A percentile compares a stretch with the other conserved stretches of the same genome.
Conservation (phyloP, 495 filamentous ascomycete genomes). For the Clohesyomyces aquaticus region DNA sequence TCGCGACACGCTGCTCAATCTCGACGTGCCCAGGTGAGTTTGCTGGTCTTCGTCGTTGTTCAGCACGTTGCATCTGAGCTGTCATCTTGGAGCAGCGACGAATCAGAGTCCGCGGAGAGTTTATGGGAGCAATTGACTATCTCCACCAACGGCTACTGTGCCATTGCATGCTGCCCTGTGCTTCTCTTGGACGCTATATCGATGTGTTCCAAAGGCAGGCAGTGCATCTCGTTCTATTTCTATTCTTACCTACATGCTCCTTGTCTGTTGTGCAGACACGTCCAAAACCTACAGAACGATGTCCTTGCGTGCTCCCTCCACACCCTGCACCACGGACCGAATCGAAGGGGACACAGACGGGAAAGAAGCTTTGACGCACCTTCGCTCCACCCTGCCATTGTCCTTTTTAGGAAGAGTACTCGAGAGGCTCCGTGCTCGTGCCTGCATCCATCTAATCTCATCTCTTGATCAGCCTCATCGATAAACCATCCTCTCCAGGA, state of each 20-base stretch:
- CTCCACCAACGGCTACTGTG: neutral
- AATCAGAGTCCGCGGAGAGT: neutral
- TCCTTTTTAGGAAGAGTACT: neutral
- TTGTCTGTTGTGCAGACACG: neutral
- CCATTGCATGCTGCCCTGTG: neutral
- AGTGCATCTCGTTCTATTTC: neutral
- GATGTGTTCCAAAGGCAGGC: too few species aligned
- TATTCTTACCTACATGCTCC: neutral
- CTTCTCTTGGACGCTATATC: too few species aligned
- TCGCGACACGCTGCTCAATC: neutral
- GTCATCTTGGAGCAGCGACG: neutral
- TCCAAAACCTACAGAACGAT: too few species aligned
- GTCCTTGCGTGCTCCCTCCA: too few species aligned
- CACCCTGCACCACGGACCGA: too few species aligned
- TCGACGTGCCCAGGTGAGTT: too few species aligned
- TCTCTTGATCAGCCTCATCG: too few species aligned
- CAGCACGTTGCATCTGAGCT: constrained; percentile 24
- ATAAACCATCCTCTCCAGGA: too few species aligned
- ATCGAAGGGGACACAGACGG: neutral
- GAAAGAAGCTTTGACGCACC: neutral
- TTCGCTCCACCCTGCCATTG: neutral
- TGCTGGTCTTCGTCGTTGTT: neutral
- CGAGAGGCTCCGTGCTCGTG: too few species aligned
- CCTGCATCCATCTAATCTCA: too few species aligned
- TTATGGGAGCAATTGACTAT: too few species aligned